Conservation (phyloP, 768 basidiomycete species). For the Leccinum pellstonianum region DNA sequence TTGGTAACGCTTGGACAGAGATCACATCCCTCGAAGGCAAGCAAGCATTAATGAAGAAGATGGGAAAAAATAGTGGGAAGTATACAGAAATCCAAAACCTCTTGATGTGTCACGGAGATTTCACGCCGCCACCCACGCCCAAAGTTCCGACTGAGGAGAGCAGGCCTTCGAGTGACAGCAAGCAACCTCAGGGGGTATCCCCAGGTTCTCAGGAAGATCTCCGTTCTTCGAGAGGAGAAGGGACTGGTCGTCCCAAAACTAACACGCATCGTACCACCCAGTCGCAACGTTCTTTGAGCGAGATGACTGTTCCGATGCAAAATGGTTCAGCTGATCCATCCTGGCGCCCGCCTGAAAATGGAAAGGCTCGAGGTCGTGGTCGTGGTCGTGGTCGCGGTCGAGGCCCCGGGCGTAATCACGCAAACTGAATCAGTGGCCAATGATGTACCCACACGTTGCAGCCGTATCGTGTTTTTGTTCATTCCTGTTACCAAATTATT, state of each 20-base stretch:
- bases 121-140: constrained; percentile 45
- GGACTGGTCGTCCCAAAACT: constrained; percentile 9
- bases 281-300: constrained; percentile 4
- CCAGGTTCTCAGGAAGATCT: constrained; percentile 4
- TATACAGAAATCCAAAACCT: constrained; percentile 52
- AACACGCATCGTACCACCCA: not conserved
- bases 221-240: constrained; percentile 10
- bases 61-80: constrained; percentile 33
- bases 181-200: constrained; percentile 13
- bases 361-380: constrained; percentile 38
- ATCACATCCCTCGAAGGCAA: constrained; percentile 40
- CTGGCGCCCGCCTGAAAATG: constrained; percentile 12
- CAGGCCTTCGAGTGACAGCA: constrained; percentile 14
- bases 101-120: constrained; percentile 49
- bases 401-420: constrained; percentile 38
- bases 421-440: constrained; percentile 20
- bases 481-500: constrained; percentile 22
- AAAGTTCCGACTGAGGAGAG: constrained; percentile 11
- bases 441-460: constrained; percentile 20
- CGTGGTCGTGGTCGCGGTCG: constrained; percentile 41
- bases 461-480: constrained; percentile 13
- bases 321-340: constrained; percentile 6
- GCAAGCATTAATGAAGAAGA: constrained; percentile 24
- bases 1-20: constrained; percentile 50
- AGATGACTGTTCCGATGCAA: constrained; percentile 5